Evolutionary conservation across 2,329 filamentous ascomycete species (phyloP).

Genomic region (Arachnopeziza araneosa): DNA sequence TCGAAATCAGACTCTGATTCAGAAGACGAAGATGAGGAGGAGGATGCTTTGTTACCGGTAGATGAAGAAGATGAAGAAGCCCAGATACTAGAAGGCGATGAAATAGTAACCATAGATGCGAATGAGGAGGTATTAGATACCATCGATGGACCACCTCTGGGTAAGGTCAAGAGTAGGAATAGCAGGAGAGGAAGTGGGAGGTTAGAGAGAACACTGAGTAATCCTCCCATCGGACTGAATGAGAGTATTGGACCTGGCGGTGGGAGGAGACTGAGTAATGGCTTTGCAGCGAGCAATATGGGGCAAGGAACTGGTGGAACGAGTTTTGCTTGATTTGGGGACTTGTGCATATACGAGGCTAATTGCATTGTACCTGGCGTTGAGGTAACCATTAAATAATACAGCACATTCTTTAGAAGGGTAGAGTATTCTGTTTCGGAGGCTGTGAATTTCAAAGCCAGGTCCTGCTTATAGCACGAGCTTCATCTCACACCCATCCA

Average conservation of each 20-base stretch:
- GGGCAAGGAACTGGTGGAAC: slow-evolving; percentile 29
- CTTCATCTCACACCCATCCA: no score
- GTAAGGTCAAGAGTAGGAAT: background rate
- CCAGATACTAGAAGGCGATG: slow-evolving; percentile 20
- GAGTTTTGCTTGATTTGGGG: slow-evolving; percentile 21
- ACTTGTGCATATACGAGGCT: no score
- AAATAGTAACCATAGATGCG: slow-evolving; percentile 8
- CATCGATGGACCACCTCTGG: slow-evolving; percentile 14
- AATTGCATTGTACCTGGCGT: no score
- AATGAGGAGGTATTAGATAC: slow-evolving; percentile 22
- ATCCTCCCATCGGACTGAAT: slow-evolving; percentile 28
- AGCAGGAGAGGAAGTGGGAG: background rate
- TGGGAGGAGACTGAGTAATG: slow-evolving; percentile 29
- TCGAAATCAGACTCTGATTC: slow-evolving; percentile 34
- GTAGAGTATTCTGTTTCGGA: no score
- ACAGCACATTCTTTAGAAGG: no score
- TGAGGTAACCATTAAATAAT: no score
- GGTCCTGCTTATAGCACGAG: no score
- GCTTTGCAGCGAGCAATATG: slow-evolving; percentile 26
- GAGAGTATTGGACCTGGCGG: slow-evolving; percentile 29
- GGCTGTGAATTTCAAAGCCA: no score
- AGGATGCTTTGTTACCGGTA: slow-evolving; percentile 12
- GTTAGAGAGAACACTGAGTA: slow-evolving; percentile 24
- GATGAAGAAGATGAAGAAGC: slow-evolving; percentile 13
- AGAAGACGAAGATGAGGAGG: slow-evolving; percentile 20